Base-by-base conservation (phyloP, 192 early-diverging fungal genomes). In the Spizellomyces sp. region DNA sequence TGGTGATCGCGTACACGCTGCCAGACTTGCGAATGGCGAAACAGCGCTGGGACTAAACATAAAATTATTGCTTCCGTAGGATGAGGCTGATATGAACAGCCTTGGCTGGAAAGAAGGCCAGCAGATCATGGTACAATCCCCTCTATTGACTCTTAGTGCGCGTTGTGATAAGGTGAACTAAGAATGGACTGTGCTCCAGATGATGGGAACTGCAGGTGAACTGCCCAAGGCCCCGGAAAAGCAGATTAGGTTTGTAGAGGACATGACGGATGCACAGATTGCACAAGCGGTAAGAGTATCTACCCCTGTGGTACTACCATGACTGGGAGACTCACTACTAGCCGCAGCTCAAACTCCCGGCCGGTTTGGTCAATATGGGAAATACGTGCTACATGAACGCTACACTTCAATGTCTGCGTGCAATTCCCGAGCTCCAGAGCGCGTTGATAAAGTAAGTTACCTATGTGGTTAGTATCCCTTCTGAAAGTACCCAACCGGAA, bases 171-270 rank as follows among this genome's bases (percentile, higher is more conserved):
- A 36, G 27, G 27, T 36, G 27, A 3, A 36, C 27, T 36, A 36
- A 36, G 27, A 36, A 56, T 56, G 36, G 42, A 41, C 4, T 17
- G 9, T 44, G 9, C 10, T 44, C 12, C 63, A 83, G 94, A 96
- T 99, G 95, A 95, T 97, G 92, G 97, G 97, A 45, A 94, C 95
- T 5, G 91, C 88, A 6, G 95, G 94, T 48, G 97, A 96, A 80
- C 80, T 96, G n/a, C 90, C 94, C 17, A 93, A 92, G 70, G 90
- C 87, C 1, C 95, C 95, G 5, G 69, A 67, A 36, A 79, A 91
- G 66, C 84, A 83, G 44, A 80, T 83, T 14, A 74, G 87, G 45
- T 99, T 99, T 75, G 75, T 94, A 46, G 97, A 99, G 78, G 95
- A 96, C 67, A 94, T 99, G 92, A 86, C 93, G 4, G 94, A 96